Evolutionary conservation across 2,329 filamentous ascomycete genomes (phyloP).

Genomic region (Exutisphaerella laricina): DNA sequence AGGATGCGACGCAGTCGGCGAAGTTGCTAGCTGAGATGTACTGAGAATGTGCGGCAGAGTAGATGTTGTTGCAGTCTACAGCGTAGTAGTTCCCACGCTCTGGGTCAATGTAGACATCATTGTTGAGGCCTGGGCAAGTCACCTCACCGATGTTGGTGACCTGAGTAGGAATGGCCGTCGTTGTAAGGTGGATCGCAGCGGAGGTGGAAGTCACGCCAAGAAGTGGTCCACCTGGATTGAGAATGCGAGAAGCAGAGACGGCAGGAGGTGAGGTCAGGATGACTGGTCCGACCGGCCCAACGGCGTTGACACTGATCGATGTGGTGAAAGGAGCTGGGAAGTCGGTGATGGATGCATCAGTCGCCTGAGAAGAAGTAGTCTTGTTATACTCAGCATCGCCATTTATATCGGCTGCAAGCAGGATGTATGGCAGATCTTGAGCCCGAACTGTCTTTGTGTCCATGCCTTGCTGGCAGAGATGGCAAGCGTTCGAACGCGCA

Average conservation of each 20-base stretch:
- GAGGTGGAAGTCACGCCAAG: slow-evolving; percentile 3
- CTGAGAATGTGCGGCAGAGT: slow-evolving; percentile 16
- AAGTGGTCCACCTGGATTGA: slow-evolving; percentile 7
- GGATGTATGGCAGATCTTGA: slow-evolving; percentile 13
- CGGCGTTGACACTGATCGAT: not conserved
- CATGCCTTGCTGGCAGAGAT: slow-evolving; percentile 22
- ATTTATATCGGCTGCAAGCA: slow-evolving; percentile 18
- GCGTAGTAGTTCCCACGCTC: slow-evolving; percentile 14
- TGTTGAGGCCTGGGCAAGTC: slow-evolving; percentile 16
- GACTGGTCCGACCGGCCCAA: slow-evolving; percentile 8
- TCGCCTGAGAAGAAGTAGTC: too few species aligned
- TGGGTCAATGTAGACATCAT: slow-evolving; percentile 15
- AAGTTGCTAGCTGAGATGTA: slow-evolving; percentile 19
- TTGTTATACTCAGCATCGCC: slow-evolving; percentile 11
- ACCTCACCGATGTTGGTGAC: slow-evolving; percentile 9
- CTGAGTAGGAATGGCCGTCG: slow-evolving; percentile 1
- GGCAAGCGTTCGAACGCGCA: slow-evolving; percentile 14
- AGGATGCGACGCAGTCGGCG: slow-evolving; percentile 16
- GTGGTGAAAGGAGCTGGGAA: slow-evolving; percentile 14
- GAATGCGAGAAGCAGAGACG: not conserved
- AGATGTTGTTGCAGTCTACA: slow-evolving; percentile 19
- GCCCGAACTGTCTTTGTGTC: slow-evolving; percentile 8
- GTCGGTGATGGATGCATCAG: slow-evolving; percentile 11
- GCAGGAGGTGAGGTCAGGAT: slow-evolving; percentile 6
- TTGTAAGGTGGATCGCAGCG: not conserved